These are phyloP conservation scores for Fusarium fujikuroi DNA, from an alignment of 2,329 filamentous ascomycete species.

Conservation along the genomic window DNA sequence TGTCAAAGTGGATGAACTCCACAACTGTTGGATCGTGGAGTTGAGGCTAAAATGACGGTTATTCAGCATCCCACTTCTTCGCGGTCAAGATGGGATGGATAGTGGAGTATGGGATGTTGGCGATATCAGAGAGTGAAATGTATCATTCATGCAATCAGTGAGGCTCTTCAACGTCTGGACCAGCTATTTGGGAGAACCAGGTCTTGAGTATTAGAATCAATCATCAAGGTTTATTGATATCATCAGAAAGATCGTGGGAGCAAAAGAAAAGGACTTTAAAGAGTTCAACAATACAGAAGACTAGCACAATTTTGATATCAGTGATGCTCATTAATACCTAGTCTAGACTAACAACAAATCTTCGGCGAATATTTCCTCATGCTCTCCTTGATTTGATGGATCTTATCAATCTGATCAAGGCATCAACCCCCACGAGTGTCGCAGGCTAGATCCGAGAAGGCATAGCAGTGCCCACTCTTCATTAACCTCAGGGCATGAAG, in stretches of 20 bases:
- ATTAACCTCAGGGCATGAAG: slow-evolving; percentile 25
- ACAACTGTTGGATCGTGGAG: background rate
- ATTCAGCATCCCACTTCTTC: slow-evolving; percentile 8
- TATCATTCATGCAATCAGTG: background rate
- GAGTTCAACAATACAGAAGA: background rate
- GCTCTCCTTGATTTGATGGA: background rate
- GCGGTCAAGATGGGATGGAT: background rate
- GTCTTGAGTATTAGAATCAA: background rate
- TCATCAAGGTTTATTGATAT: background rate
- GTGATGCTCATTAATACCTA: too few relatives aligned
- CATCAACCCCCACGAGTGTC: background rate
- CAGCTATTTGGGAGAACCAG: accelerated
- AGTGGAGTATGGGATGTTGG: background rate
- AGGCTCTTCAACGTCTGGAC: background rate
- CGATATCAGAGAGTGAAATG: background rate
- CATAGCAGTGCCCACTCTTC: slow-evolving; percentile 21
- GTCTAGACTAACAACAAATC: background rate
- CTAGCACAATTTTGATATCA: background rate
- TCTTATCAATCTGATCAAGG: slow-evolving; percentile 41
- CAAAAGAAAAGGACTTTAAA: accelerated
- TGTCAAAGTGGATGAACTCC: background rate
- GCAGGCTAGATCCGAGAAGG: background rate
- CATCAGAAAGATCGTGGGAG: background rate
- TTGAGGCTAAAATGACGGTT: slow-evolving; percentile 1
- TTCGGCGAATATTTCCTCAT: background rate